phyloP scores from a whole-genome alignment of 352 stramenopile genomes.

The Thraustochytrium sp. region DNA sequence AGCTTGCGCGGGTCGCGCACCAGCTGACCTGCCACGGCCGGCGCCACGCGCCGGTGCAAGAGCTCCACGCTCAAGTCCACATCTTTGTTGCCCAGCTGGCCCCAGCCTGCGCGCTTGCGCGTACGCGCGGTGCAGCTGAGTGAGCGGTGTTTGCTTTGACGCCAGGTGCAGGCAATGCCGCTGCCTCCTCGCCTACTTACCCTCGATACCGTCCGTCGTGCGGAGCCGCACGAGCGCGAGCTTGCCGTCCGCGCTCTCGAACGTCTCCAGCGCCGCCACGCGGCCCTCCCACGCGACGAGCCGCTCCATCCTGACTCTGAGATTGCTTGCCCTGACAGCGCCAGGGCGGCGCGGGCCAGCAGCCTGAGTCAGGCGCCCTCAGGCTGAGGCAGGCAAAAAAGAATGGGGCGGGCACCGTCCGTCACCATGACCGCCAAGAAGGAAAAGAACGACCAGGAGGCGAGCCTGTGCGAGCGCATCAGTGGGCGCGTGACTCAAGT shows the following conservation, averaged over 20 bases:
- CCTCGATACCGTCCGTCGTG: neutral
- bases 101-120: neutral
- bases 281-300: neutral
- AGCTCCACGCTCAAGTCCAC: constrained; percentile 4
- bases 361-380: no score
- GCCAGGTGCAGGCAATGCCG: no score
- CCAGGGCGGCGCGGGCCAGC: no score
- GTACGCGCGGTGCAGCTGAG: no score
- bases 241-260: neutral
- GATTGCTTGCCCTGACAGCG: neutral
- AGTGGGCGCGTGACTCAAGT: no score
- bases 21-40: neutral
- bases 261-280: neutral
- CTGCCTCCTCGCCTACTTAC: neutral
- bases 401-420: no score
- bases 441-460: no score
- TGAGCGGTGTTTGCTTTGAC: no score
- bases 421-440: no score
- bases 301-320: neutral
- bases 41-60: neutral
- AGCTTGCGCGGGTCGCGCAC: neutral
- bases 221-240: neutral
- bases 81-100: constrained; percentile 29
- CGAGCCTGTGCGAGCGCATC: no score
- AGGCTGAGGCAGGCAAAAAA: no score